A percentile compares a stretch with the other conserved stretches of the same genome.
Conservation (phyloP, 176 grass and related monocot genomes). For the Eremochloa ophiuroides region DNA sequence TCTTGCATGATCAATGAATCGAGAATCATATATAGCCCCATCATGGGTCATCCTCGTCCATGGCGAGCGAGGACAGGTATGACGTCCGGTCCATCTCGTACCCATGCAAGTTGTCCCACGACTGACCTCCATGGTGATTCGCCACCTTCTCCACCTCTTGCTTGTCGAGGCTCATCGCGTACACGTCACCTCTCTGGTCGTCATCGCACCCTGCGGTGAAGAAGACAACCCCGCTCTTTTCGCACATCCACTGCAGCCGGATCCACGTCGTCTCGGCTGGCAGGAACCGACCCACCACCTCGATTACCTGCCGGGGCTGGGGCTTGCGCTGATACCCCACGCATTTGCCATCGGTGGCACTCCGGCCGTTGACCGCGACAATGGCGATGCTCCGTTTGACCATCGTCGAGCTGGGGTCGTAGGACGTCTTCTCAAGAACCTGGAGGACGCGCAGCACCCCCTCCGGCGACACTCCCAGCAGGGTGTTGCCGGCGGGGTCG, state of each 20-base stretch:
- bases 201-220: background rate
- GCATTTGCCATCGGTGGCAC: background rate
- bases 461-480: background rate
- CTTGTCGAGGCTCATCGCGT: background rate
- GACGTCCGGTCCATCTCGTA: background rate
- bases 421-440: background rate
- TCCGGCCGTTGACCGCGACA: background rate
- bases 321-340: background rate
- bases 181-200: background rate
- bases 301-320: background rate
- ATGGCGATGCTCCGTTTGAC: background rate
- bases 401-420: too few relatives aligned
- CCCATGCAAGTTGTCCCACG: background rate
- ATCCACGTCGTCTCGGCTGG: background rate
- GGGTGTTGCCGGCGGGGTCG: background rate
- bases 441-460: background rate
- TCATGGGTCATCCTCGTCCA: background rate
- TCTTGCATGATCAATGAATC: background rate
- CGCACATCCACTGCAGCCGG: background rate
- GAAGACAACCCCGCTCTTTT: background rate
- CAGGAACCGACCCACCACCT: background rate
- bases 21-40: background rate
- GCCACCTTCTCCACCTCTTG: background rate
- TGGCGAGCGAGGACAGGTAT: background rate
- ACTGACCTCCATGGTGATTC: background rate